Percentiles rank a stretch among this genome's conserved stretches.
Conservation (phyloP, 345 rosid genomes). For the Stellera chamaejasme region DNA sequence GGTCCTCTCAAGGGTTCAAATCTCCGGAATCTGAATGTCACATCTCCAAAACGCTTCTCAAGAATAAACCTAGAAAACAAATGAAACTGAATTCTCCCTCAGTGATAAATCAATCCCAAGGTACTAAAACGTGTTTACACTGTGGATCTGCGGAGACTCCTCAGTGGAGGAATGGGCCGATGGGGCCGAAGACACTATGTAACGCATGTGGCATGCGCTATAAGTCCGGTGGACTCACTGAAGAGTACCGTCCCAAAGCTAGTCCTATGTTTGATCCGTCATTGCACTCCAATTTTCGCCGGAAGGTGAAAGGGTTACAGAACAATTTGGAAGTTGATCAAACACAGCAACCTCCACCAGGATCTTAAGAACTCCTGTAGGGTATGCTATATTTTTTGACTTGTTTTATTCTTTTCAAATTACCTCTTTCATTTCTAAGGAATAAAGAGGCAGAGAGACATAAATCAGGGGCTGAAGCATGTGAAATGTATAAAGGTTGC, state of each 20-base stretch:
- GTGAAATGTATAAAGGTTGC: too few relatives aligned
- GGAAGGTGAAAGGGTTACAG: conserved; percentile 69
- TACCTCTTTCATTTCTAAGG: too few relatives aligned
- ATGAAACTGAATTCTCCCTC: neutral
- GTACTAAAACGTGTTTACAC: conserved; percentile 52
- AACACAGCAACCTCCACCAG: neutral
- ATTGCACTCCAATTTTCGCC: conserved; percentile 55
- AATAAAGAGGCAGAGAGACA: too few relatives aligned
- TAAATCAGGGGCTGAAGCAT: too few relatives aligned
- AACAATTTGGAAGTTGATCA: conserved; percentile 22
- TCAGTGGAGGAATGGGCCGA: conserved; percentile 64
- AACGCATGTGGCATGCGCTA: conserved; percentile 63
- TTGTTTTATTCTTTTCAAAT: neutral
- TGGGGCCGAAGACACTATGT: conserved; percentile 67
- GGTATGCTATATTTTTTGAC: conserved; percentile 1
- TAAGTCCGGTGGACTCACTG: conserved; percentile 58
- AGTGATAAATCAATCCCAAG: conserved; percentile 27
- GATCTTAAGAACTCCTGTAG: conserved; percentile 15
- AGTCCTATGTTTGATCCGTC: conserved; percentile 56
- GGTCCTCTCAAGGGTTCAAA: conserved; percentile 14
- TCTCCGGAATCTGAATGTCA: conserved; percentile 28
- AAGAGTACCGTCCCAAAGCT: conserved; percentile 62
- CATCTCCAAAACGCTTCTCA: conserved; percentile 6
- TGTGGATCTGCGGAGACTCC: conserved; percentile 60
- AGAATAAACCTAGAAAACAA: conserved; percentile 20